Evolutionary conservation across 1,284 basidiomycete genomes (phyloP).

Genomic region (Microbotryomycetes sp.): DNA sequence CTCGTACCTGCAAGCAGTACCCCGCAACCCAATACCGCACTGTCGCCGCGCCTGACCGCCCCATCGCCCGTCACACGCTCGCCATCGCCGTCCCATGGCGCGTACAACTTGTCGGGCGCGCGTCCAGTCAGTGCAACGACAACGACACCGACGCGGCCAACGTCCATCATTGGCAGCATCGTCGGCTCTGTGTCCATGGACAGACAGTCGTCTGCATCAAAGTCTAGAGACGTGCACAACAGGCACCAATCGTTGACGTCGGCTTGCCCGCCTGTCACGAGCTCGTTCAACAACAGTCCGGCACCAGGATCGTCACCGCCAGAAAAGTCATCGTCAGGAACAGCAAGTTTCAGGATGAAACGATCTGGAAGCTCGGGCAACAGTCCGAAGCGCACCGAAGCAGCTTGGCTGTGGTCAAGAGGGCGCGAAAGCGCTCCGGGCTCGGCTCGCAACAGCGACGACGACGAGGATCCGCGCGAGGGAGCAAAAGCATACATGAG

Average conservation of each 20-base stretch:
- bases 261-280: constrained; percentile 26
- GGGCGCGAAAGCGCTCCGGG: neutral
- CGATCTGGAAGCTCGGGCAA: neutral
- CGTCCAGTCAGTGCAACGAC: neutral
- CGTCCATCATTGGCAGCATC: constrained; percentile 1
- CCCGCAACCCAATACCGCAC: neutral
- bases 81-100: neutral
- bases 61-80: neutral
- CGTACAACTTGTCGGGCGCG: neutral
- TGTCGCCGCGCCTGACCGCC: neutral
- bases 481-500: neutral
- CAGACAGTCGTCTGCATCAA: constrained; percentile 7
- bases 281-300: constrained; percentile 1
- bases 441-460: neutral
- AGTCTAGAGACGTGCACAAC: constrained; percentile 18
- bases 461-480: neutral
- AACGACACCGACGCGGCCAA: neutral
- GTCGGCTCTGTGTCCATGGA: constrained; percentile 19
- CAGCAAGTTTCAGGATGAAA: neutral
- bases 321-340: neutral
- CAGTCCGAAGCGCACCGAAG: neutral
- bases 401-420: neutral
- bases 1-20: neutral
- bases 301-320: neutral
- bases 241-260: constrained; percentile 25